Conservation (phyloP, 306 rosid genomes). For the Citrullus mucosospermus region DNA sequence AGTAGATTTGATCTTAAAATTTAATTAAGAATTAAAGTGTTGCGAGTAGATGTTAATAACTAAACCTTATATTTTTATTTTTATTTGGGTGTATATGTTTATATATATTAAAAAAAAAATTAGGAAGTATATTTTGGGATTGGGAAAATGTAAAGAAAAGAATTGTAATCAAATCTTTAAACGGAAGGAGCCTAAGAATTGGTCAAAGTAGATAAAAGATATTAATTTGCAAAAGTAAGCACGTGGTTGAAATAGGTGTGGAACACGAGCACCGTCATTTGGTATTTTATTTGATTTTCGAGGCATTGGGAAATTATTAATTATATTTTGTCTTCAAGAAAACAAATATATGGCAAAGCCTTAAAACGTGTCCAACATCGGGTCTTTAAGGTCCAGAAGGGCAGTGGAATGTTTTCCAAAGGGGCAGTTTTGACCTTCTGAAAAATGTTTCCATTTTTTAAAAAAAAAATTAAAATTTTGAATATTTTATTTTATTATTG, state of each 20-base stretch:
- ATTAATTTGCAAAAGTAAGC: not conserved
- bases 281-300: not conserved
- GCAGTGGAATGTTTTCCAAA: not conserved
- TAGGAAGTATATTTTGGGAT: too few species aligned
- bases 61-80: too few species aligned
- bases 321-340: not conserved
- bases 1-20: too few species aligned
- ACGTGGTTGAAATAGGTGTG: not conserved
- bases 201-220: not conserved
- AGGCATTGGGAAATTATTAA: not conserved
- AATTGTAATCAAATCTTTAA: not conserved
- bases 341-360: not conserved
- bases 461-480: not conserved
- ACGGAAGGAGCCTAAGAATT: not conserved
- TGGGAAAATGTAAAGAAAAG: not conserved
- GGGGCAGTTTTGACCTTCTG: slow-evolving; percentile 1
- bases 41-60: too few species aligned
- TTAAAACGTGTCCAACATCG: slow-evolving; percentile 1
- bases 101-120: too few species aligned
- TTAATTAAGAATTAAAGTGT: too few species aligned
- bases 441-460: not conserved
- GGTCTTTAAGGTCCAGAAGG: not conserved
- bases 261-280: not conserved
- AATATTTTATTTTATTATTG: not conserved
- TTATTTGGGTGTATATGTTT: too few species aligned